Percentiles rank a stretch among this genome's conserved stretches.
Evolutionary conservation across 441 rosid genomes (phyloP).

Genomic region (Theobroma grandiflorum): DNA sequence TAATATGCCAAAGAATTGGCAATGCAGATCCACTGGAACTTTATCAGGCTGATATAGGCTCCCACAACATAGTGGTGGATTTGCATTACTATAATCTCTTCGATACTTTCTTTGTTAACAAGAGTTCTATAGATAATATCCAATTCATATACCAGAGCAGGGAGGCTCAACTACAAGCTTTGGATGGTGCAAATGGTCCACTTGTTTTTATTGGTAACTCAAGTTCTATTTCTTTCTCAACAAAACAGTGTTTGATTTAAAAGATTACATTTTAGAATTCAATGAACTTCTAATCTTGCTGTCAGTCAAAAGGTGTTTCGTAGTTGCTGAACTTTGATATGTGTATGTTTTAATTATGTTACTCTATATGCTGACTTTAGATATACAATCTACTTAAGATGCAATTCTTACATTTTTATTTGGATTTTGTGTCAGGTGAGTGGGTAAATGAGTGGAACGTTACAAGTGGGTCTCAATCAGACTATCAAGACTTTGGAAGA

Average conservation of each 20-base stretch:
- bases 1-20: conserved; percentile 80
- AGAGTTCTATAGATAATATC: conserved; percentile 65
- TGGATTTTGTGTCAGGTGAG: conserved; percentile 57
- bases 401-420: background rate
- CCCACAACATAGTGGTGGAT: conserved; percentile 68
- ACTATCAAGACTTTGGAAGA: conserved; percentile 70
- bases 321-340: background rate
- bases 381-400: background rate
- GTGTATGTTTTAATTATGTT: background rate
- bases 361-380: background rate
- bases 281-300: background rate
- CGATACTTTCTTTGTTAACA: conserved; percentile 59
- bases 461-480: conserved; percentile 53
- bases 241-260: background rate
- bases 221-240: conserved; percentile 12
- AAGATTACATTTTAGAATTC: conserved; percentile 7
- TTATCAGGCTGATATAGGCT: conserved; percentile 66
- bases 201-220: conserved; percentile 70
- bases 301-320: background rate
- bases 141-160: conserved; percentile 62
- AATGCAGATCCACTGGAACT: conserved; percentile 75
- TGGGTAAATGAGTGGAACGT: conserved; percentile 87
- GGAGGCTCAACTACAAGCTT: conserved; percentile 62
- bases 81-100: conserved; percentile 83
- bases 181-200: conserved; percentile 58